Conservation (phyloP, 2,329 filamentous ascomycete genomes). For the Canariomyces notabilis region DNA sequence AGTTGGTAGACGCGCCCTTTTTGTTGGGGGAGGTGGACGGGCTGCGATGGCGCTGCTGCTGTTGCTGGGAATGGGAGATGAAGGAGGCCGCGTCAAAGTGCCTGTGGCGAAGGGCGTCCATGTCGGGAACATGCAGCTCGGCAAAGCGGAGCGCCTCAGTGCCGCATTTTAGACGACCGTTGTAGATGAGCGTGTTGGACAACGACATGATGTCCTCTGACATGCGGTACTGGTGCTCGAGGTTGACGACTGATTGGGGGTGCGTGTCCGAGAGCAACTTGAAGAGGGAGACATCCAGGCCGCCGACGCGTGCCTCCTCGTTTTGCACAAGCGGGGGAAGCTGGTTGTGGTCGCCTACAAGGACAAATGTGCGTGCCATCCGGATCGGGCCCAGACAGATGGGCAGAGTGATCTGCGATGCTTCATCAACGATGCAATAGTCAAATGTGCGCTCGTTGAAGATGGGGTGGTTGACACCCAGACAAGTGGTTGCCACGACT, state of each 20-base stretch:
- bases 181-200: conserved; percentile 89
- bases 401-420: conserved; percentile 92
- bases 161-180: conserved; percentile 85
- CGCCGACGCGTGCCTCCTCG: conserved; percentile 77
- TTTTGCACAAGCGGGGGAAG: conserved; percentile 92
- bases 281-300: conserved; percentile 89
- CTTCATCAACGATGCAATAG: conserved; percentile 97
- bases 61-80: conserved; percentile 32
- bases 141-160: conserved; percentile 67
- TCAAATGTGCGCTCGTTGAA: conserved; percentile 90
- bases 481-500: conserved; percentile 90
- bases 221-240: conserved; percentile 98
- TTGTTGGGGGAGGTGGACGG: not conserved
- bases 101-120: conserved; percentile 53
- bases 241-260: conserved; percentile 78
- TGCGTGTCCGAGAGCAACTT: conserved; percentile 87
- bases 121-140: conserved; percentile 63
- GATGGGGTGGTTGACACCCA: conserved; percentile 83
- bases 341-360: conserved; percentile 96
- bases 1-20: conserved; percentile 31
- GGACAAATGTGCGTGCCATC: conserved; percentile 85
- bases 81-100: conserved; percentile 53
- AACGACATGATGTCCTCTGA: conserved; percentile 94
- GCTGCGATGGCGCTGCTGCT: conserved; percentile 12
- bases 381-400: conserved; percentile 92